phyloP scores from a whole-genome alignment of 129 eudicot genomes.

The Cynara cardunculus region DNA sequence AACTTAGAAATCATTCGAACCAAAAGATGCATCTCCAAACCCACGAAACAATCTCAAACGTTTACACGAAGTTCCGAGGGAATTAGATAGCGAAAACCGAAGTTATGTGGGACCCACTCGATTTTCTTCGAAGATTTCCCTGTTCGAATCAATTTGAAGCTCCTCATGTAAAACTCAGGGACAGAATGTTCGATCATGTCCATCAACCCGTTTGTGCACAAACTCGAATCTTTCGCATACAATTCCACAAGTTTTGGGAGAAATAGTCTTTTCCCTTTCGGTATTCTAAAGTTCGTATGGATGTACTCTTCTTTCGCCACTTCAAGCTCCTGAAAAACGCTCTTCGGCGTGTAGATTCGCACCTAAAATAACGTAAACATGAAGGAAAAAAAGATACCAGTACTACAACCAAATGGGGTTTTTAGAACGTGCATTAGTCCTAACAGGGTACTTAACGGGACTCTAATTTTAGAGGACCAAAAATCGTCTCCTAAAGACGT shows the following conservation, averaged over 20 bases:
- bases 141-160: conserved; percentile 34
- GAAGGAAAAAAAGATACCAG: not conserved
- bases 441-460: not conserved
- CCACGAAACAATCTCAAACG: conserved; percentile 10
- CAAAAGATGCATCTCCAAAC: conserved; percentile 7
- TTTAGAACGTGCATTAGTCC: not conserved
- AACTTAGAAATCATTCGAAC: not conserved
- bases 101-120: conserved; percentile 74
- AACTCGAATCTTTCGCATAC: conserved; percentile 52
- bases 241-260: conserved; percentile 73
- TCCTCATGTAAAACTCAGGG: conserved; percentile 36
- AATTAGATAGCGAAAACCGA: conserved; percentile 51
- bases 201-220: conserved; percentile 46
- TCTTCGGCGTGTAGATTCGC: conserved; percentile 66
- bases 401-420: not conserved
- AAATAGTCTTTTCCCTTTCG: conserved; percentile 47
- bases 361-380: conserved; percentile 36
- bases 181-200: conserved; percentile 58
- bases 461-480: not conserved
- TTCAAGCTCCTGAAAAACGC: conserved; percentile 74
- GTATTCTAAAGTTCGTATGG: conserved; percentile 46
- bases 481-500: no score
- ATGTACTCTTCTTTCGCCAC: conserved; percentile 87
- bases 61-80: conserved; percentile 36
- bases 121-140: conserved; percentile 48